phyloP scores from a whole-genome alignment of 1,284 basidiomycete genomes.

The Tetrapyrgos nigripes region DNA sequence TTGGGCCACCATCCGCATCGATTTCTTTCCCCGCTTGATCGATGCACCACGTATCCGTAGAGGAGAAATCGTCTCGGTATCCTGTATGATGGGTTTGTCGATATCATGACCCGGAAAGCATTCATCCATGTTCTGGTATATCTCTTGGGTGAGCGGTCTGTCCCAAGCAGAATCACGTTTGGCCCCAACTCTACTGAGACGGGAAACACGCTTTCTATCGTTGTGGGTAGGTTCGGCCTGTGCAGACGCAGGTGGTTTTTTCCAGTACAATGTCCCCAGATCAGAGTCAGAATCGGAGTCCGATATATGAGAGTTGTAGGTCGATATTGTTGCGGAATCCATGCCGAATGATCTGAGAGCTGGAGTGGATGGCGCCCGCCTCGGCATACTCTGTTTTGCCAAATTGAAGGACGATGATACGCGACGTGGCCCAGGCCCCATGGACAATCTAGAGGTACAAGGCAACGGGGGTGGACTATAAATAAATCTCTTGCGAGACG shows the following conservation, averaged over 20 bases:
- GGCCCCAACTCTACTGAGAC: slow-evolving; percentile 20
- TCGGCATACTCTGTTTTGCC: neutral
- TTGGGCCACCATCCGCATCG: slow-evolving; percentile 87
- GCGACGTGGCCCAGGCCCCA: neutral
- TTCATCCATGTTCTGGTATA: slow-evolving; percentile 85
- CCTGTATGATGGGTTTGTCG: slow-evolving; percentile 85
- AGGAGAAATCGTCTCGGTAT: slow-evolving; percentile 39
- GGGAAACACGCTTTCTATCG: neutral
- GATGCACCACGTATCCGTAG: slow-evolving; percentile 37
- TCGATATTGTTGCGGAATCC: neutral
- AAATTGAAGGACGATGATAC: neutral
- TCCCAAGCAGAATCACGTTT: slow-evolving; percentile 59
- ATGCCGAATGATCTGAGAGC: neutral
- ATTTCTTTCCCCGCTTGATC: slow-evolving; percentile 52
- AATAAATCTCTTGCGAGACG: slow-evolving; percentile 22
- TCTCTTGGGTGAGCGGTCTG: slow-evolving; percentile 85
- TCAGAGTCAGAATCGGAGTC: slow-evolving; percentile 31
- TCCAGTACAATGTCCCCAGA: slow-evolving; percentile 28
- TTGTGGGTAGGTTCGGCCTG: slow-evolving; percentile 15
- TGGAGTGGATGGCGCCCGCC: slow-evolving; percentile 12
- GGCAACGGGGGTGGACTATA: slow-evolving; percentile 40
- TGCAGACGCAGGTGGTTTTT: slow-evolving; percentile 32
- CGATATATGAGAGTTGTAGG: neutral
- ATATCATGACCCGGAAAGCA: slow-evolving; percentile 94
- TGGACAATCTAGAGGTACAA: slow-evolving; percentile 5